phyloP scores from a whole-genome alignment of 306 rosid genomes.

The Luffa acutangula region DNA sequence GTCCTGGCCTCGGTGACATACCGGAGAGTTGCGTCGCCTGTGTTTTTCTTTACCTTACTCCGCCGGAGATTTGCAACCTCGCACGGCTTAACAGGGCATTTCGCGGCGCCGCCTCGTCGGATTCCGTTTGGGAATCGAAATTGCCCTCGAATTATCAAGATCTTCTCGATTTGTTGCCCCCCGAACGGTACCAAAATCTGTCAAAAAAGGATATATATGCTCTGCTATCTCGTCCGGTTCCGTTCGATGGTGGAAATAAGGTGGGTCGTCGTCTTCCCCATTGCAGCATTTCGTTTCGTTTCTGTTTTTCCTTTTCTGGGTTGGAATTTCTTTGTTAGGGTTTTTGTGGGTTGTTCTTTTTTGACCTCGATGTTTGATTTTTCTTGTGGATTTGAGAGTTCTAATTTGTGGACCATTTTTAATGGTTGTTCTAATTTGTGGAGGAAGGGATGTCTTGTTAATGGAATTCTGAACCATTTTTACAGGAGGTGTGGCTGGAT shows the following conservation, averaged over 20 bases:
- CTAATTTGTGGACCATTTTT: conserved; percentile 12
- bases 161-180: conserved; percentile 54
- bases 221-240: conserved; percentile 52
- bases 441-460: neutral
- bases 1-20: conserved; percentile 87
- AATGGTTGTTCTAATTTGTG: neutral
- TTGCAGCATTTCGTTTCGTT: conserved; percentile 3
- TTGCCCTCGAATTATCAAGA: conserved; percentile 63
- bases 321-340: neutral
- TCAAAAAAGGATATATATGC: conserved; percentile 72
- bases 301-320: neutral
- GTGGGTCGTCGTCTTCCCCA: conserved; percentile 31
- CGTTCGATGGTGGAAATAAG: conserved; percentile 61
- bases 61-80: conserved; percentile 85
- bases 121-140: conserved; percentile 72
- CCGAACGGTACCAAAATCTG: conserved; percentile 37
- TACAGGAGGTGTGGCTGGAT: conserved; percentile 81
- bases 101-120: conserved; percentile 87
- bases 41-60: conserved; percentile 63
- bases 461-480: conserved; percentile 2
- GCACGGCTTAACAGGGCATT: conserved; percentile 77
- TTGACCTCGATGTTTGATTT: neutral
- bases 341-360: neutral
- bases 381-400: neutral
- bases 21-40: conserved; percentile 90